Base-by-base conservation (phyloP, 2,329 filamentous ascomycete species). In the Clonostachys chloroleuca region DNA sequence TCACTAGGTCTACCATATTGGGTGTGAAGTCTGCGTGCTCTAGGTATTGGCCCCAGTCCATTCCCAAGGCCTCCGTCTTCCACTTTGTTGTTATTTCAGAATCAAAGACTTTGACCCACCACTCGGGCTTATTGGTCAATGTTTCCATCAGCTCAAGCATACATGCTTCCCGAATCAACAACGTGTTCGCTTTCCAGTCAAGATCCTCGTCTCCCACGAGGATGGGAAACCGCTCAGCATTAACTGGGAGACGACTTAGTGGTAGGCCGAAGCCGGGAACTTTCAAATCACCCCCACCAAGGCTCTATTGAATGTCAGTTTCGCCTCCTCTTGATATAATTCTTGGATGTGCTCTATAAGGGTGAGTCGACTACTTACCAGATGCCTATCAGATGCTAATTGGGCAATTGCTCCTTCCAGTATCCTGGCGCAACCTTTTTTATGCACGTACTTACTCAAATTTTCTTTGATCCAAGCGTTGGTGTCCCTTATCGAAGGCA, bases 111-210 rank as follows among this genome's bases (percentile, higher is more conserved):
- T 66, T 66, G 44, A 40, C 48, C 62, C 62, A 65, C 63, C 63
- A 66, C 8, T 64, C 57, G 14, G 62, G 57, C 46, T 64, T 66
- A 46, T 66, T 60, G 42, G 61, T 65, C 24, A 66, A 46, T 18
- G 62, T 58, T 34, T 66, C 61, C 1, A 66, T 53, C 12, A 62
- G 42, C 44, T 54, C 57, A 14, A 66, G 53, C 60, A 66, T 66
- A 49, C 60, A 65, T 2, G 56, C 48, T 46, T 66, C 62, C 1
- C 61, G 59, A 34, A 60, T 54, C 12, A 56, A 51, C 13, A 65
- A 50, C 2, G 61, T 65, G 2, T 14, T 18, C 2, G 62, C 60
- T 5, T 18, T 47, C 60, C 60, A 64, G 16, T 44, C 48, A 1
- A 42, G n/a, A 5, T 49, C 42, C 2, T 40, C n/a, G 12, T 51